Evolutionary conservation across 2,329 filamentous ascomycete genomes (phyloP).

Genomic region (Teratosphaeria gauchensis): DNA sequence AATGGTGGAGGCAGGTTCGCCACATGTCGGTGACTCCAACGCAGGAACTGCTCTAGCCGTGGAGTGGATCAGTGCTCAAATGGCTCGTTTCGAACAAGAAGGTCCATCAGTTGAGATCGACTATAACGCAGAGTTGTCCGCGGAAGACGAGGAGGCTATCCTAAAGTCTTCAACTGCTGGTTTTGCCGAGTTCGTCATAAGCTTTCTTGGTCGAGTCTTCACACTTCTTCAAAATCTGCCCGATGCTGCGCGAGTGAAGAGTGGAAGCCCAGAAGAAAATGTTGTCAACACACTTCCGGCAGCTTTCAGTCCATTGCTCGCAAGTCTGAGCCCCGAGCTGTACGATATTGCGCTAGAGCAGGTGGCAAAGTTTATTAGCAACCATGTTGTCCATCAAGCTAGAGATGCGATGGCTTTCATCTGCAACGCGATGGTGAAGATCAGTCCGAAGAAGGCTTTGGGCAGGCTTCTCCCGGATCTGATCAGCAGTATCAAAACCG

Average conservation of each 20-base stretch:
- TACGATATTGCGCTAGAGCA: slow-evolving; percentile 90
- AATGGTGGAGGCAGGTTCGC: slow-evolving; percentile 16
- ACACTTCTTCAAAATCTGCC: slow-evolving; percentile 91
- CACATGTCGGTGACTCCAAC: slow-evolving; percentile 4
- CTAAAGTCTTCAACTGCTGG: slow-evolving; percentile 88
- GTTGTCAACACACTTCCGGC: slow-evolving; percentile 93
- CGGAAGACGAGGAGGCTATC: slow-evolving; percentile 79
- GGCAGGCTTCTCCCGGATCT: slow-evolving; percentile 86
- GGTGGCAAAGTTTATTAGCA: slow-evolving; percentile 80
- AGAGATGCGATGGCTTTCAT: slow-evolving; percentile 98
- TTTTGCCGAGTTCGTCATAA: slow-evolving; percentile 83
- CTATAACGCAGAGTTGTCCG: slow-evolving; percentile 70
- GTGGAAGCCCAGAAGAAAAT: slow-evolving; percentile 89
- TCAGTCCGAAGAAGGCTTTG: slow-evolving; percentile 85
- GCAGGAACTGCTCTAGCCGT: slow-evolving; percentile 55
- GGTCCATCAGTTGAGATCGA: slow-evolving; percentile 78
- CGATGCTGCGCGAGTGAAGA: slow-evolving; percentile 77
- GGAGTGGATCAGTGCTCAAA: slow-evolving; percentile 88
- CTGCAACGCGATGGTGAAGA: slow-evolving; percentile 90
- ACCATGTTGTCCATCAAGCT: slow-evolving; percentile 93
- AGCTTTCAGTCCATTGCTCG: slow-evolving; percentile 80
- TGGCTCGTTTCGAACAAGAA: slow-evolving; percentile 85
- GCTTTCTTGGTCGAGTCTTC: slow-evolving; percentile 88
- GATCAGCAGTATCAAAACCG: slow-evolving; percentile 82
- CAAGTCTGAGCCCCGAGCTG: slow-evolving; percentile 81